phyloP scores from a whole-genome alignment of 2,329 filamentous ascomycete species.

The Colletotrichum sp. region DNA sequence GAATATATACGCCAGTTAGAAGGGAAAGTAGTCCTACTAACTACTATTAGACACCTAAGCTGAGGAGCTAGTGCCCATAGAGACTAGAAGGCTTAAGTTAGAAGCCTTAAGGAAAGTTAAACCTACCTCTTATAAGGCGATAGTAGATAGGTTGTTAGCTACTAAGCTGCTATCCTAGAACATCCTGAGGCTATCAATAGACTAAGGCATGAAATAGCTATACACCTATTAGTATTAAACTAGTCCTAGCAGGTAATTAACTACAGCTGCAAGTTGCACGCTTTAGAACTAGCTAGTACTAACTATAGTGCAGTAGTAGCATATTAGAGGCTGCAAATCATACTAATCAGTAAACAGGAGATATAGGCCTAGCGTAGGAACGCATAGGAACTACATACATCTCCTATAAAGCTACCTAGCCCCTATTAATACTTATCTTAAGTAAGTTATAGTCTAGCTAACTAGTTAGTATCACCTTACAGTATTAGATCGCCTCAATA shows the following conservation, averaged over 20 bases:
- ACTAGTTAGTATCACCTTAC: not conserved
- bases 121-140: slow-evolving; percentile 21
- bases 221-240: not conserved
- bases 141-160: slow-evolving; percentile 24
- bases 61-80: slow-evolving; percentile 20
- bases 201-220: not conserved
- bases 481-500: not conserved
- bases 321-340: not conserved
- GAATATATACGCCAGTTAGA: not conserved
- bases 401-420: not conserved
- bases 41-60: not conserved
- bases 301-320: not conserved
- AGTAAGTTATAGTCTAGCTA: not conserved
- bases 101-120: slow-evolving; percentile 3
- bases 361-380: not conserved
- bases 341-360: no score
- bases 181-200: slow-evolving; percentile 10
- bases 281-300: no score
- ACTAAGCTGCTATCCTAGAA: slow-evolving; percentile 25
- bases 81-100: slow-evolving; percentile 26
- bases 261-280: not conserved
- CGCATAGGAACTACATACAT: not conserved
- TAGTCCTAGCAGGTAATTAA: not conserved
- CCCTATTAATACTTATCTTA: not conserved
- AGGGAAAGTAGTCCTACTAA: not conserved